Evolutionary conservation across 2,329 filamentous ascomycete genomes (phyloP).

Genomic region (Nigrospora oryzae): DNA sequence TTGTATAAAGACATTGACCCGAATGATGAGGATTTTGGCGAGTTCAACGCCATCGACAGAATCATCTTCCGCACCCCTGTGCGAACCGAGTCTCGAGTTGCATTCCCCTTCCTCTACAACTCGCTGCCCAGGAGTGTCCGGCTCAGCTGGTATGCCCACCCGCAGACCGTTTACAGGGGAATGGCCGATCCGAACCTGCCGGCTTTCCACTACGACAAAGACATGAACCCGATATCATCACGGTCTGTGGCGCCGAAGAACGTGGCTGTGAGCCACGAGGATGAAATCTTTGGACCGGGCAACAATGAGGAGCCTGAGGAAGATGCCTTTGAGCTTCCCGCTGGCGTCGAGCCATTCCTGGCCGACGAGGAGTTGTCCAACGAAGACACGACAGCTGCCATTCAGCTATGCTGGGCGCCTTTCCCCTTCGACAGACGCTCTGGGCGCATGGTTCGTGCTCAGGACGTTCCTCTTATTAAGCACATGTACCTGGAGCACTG

Average conservation of each 20-base stretch:
- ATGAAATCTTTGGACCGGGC: constrained; percentile 80
- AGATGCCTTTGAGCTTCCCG: constrained; percentile 76
- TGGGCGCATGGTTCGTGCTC: constrained; percentile 90
- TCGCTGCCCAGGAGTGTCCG: constrained; percentile 91
- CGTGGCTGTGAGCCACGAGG: constrained; percentile 83
- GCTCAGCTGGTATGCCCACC: constrained; percentile 87
- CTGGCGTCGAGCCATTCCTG: constrained; percentile 77
- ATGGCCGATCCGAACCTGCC: constrained; percentile 84
- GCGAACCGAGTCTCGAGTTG: constrained; percentile 89
- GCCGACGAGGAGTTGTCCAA: constrained; percentile 84
- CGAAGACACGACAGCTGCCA: constrained; percentile 81
- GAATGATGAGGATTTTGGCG: constrained; percentile 97
- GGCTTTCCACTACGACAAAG: constrained; percentile 96
- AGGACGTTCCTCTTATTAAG: constrained; percentile 94
- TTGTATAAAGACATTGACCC: constrained; percentile 98
- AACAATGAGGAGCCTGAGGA: constrained; percentile 69
- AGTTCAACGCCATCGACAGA: constrained; percentile 98
- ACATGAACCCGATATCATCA: constrained; percentile 95
- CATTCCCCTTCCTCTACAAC: constrained; percentile 93
- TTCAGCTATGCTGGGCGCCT: constrained; percentile 95
- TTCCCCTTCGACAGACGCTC: constrained; percentile 93
- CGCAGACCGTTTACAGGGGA: constrained; percentile 84
- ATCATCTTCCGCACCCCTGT: constrained; percentile 97
- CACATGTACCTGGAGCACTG: constrained; percentile 98
- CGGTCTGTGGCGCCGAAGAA: constrained; percentile 92